A percentile compares a stretch with the other conserved stretches of the same genome.
Conservation (phyloP, 2,329 filamentous ascomycete species). For the Chalara sp. region DNA sequence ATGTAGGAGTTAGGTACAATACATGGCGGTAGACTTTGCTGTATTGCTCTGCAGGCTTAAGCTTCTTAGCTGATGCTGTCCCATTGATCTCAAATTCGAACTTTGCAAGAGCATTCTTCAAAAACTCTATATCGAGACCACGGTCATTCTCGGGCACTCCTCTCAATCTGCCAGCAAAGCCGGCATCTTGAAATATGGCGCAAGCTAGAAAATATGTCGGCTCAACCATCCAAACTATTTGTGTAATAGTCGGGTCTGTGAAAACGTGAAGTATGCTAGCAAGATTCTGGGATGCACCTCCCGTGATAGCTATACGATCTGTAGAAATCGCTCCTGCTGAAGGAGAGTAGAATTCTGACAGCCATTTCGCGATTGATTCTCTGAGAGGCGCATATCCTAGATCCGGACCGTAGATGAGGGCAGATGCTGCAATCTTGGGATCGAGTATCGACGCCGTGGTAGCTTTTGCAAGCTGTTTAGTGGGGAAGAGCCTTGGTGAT, state of each 20-base stretch:
- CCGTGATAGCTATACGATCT: slow-evolving; percentile 54
- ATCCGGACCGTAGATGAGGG: slow-evolving; percentile 57
- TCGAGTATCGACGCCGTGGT: slow-evolving; percentile 43
- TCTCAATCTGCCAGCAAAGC: slow-evolving; percentile 49
- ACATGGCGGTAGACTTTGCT: slow-evolving; percentile 80
- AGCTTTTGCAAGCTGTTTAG: slow-evolving; percentile 42
- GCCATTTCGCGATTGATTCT: slow-evolving; percentile 50
- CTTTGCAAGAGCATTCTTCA: neutral
- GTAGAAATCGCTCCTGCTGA: slow-evolving; percentile 32
- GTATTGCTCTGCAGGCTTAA: slow-evolving; percentile 59
- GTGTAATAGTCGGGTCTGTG: slow-evolving; percentile 57
- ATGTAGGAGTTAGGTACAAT: slow-evolving; percentile 67
- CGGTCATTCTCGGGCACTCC: slow-evolving; percentile 55
- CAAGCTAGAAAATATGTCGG: slow-evolving; percentile 62
- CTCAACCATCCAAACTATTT: slow-evolving; percentile 57
- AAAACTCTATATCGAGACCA: neutral
- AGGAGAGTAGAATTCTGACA: slow-evolving; percentile 47
- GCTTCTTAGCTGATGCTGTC: neutral
- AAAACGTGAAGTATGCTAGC: slow-evolving; percentile 57
- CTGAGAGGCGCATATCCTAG: slow-evolving; percentile 48
- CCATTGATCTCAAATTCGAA: neutral
- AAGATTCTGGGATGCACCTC: slow-evolving; percentile 60
- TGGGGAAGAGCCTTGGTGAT: slow-evolving; percentile 43
- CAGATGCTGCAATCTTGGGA: slow-evolving; percentile 39
- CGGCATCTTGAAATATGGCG: slow-evolving; percentile 58